Base-by-base conservation (phyloP, 2,329 filamentous ascomycete genomes). In the Ophiostoma tasmaniense region DNA sequence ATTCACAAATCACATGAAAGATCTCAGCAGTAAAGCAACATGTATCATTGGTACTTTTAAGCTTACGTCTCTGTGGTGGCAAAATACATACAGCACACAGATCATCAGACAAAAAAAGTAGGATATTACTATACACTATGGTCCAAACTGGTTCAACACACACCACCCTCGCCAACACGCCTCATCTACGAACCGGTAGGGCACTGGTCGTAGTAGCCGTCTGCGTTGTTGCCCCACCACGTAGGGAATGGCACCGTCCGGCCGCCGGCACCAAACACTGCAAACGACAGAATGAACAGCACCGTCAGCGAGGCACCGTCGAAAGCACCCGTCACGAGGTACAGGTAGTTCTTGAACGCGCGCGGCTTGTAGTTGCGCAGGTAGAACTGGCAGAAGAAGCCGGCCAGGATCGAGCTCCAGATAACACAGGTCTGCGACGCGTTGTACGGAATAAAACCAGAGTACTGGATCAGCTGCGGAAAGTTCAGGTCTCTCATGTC, bases 371-470 rank as follows among this genome's bases (percentile, higher is more conserved):
- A 82, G 77, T 84, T 84, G 69, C 83, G 80, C 22, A 85, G 79
- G 68, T 81, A 85, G 72, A 78, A 83, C 75, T 85, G 84, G 10
- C 79, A 76, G 71, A 79, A 84, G 74, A 85, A 81, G 1, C 72
- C 83, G 2, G 77, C 71, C 30, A 79, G 35, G n/a, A 80, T 3
- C 73, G 80, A 79, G 73, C 80, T 84, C 69, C 83, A 75, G 66
- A 86, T 75, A 35, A 86, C 81, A 70, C 84, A 86, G 1, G 85
- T 86, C 74, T 86, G 84, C 0, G 80, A 82, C 61, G 78, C 75
- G 74, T 85, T 84, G 76, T 84, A 85, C 0, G 84, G 83, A 67
- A 86, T 82, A 68, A 78, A 85, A 17, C 83, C 84, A 10, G 82
- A 81, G 68, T 80, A 85, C 72, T 85, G 83, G 67, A 86, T 81